Evolutionary conservation across 352 stramenopile genomes (phyloP).

Genomic region (Globisporangium polare): DNA sequence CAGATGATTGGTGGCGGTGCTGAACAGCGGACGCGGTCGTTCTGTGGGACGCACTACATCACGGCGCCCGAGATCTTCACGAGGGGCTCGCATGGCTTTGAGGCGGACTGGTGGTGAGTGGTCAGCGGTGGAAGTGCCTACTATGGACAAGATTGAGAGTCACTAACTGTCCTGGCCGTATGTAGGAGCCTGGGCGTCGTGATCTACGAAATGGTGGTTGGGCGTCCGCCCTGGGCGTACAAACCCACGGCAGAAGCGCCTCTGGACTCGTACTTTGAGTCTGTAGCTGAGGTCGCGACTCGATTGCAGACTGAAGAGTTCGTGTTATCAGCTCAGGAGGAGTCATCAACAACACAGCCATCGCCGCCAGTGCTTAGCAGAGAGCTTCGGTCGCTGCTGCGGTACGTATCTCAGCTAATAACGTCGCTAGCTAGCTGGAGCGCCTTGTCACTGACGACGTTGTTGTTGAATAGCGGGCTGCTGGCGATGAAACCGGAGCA

Average conservation of each 20-base stretch:
- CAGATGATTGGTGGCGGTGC: not conserved
- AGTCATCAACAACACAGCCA: not conserved
- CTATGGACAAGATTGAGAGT: not conserved
- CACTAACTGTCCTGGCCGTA: not conserved
- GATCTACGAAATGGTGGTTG: slow-evolving; percentile 69
- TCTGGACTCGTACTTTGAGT: slow-evolving; percentile 28
- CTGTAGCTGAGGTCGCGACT: slow-evolving; percentile 21
- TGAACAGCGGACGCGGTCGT: slow-evolving; percentile 26
- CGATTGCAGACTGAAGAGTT: not conserved
- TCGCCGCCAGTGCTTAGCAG: slow-evolving; percentile 5
- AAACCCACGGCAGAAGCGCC: slow-evolving; percentile 24
- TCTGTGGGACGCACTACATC: slow-evolving; percentile 73
- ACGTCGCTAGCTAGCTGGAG: too few species aligned
- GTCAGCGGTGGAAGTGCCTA: not conserved
- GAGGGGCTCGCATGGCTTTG: slow-evolving; percentile 26
- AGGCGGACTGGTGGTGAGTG: slow-evolving; percentile 71
- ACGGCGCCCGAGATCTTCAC: slow-evolving; percentile 69
- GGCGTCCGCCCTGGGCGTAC: slow-evolving; percentile 68
- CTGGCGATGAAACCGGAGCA: slow-evolving; percentile 32
- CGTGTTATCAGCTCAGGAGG: not conserved
- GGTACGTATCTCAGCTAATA: slow-evolving; percentile 11
- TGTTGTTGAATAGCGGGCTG: slow-evolving; percentile 15
- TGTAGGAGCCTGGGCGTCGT: slow-evolving; percentile 67
- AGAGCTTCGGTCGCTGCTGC: slow-evolving; percentile 27
- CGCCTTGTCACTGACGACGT: too few species aligned